Base-by-base conservation (phyloP, 2,329 filamentous ascomycete genomes). In the Hypoxylon sp. region DNA sequence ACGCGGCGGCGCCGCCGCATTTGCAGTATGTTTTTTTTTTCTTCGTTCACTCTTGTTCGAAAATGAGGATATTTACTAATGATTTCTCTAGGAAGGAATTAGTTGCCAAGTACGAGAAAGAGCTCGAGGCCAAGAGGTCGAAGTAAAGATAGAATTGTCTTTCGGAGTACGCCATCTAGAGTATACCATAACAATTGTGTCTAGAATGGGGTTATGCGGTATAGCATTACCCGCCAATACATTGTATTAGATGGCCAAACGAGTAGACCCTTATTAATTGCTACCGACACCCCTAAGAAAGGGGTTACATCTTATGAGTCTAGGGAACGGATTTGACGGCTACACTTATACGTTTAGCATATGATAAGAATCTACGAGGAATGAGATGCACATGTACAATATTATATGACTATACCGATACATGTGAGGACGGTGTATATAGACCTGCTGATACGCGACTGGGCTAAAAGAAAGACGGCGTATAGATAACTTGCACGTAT, bases 1-100 rank as follows among this genome's bases (percentile, higher is more conserved):
- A 99, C 74, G 89, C 91, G 54, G 85, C 93, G 53, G 93, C 95
- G 62, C 91, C 94, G 50, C 87, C 88, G 72, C 94, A 98, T 76
- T 78, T 98, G 78, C 95, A 99, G 90, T 91, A 89, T 76, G 89
- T 87, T 67, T 46, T 56, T 8, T 20, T 20, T 43, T 4, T 10
- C 8, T 11, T 4, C 34, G 17, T 6, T n/a, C 26, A n/a, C 17
- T 7, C 17, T 24, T 59, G n/a, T n/a, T n/a, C n/a, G 7, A 11
- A 20, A 22, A 13, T 51, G 17, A 11, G 24, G 30, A 11, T 50
- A 66, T 17, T 56, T 43, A 19, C 76, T 77, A 64, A 77, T 71
- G 41, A 22, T 34, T 56, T 22, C 34, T 71, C 56, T 59, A 87
- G 85, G 73, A 88, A 85, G 76, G 85, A 88, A 70, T 77, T 88